phyloP scores from a whole-genome alignment of 2,329 filamentous ascomycete species.

The Fusarium floridanum region DNA sequence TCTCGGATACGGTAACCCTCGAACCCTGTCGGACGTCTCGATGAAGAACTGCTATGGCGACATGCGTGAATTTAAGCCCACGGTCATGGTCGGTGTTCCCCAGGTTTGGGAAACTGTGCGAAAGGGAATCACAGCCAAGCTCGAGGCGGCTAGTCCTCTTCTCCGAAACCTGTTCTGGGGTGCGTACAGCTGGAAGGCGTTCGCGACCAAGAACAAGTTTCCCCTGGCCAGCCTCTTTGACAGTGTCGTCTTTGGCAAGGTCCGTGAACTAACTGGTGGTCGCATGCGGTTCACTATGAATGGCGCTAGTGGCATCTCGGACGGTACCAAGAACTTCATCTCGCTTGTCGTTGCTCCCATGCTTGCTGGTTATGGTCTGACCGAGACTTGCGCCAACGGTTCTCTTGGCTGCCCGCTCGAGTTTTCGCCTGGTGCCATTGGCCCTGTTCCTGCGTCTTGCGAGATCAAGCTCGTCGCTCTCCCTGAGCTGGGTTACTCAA shows the following conservation, averaged over 20 bases:
- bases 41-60: slow-evolving; percentile 93
- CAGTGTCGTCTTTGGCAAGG: slow-evolving; percentile 88
- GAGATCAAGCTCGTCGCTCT: slow-evolving; percentile 95
- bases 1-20: slow-evolving; percentile 92
- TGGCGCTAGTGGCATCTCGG: slow-evolving; percentile 90
- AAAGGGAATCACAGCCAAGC: slow-evolving; percentile 89
- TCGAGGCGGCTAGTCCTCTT: slow-evolving; percentile 78
- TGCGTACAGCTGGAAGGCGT: slow-evolving; percentile 70
- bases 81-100: slow-evolving; percentile 92
- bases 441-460: slow-evolving; percentile 80
- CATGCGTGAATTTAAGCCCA: slow-evolving; percentile 91
- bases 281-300: slow-evolving; percentile 92
- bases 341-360: slow-evolving; percentile 94
- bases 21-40: slow-evolving; percentile 87
- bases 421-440: slow-evolving; percentile 83
- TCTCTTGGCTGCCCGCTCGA: slow-evolving; percentile 86
- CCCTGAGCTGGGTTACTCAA: slow-evolving; percentile 86
- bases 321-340: slow-evolving; percentile 89
- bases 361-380: slow-evolving; percentile 94
- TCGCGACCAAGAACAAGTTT: slow-evolving; percentile 69
- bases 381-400: slow-evolving; percentile 90
- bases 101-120: slow-evolving; percentile 98
- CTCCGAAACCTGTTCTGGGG: slow-evolving; percentile 83
- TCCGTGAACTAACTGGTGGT: slow-evolving; percentile 91
- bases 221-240: slow-evolving; percentile 81